Evolutionary conservation across 2,329 filamentous ascomycete genomes (phyloP), one percentile per base, ranked within the genome.

Genomic region (Blastomyces parvus): DNA sequence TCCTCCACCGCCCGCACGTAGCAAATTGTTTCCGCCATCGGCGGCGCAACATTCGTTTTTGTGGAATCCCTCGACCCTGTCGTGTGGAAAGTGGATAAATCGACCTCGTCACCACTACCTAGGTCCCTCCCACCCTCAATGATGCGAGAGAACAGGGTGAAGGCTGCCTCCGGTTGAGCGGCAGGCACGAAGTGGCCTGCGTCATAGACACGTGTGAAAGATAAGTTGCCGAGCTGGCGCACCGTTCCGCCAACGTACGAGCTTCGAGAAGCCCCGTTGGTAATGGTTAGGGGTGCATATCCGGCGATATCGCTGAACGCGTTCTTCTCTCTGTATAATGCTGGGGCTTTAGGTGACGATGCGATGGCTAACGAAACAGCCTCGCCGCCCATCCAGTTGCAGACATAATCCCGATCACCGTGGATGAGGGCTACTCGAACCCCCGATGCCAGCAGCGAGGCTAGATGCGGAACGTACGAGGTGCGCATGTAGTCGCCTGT

Each of bases 141-240:
- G 42, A 81, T 75, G n/a, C 82, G 78, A 14, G 77, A 77, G 69
- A 84, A 84, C 64, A 84, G 77, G 3, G 76, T 78, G 69, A 80
- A 83, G 0, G 78, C 78, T 0, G 82, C 82, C 67, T 84, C 79
- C 2, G 80, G 79, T 65, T 82, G 80, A 67, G 79, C 81, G 30
- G 78, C 80, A 0, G 81, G 80, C 1, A 82, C 76, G 61, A 81
- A 76, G 66, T 84, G 82, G 3, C 81, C 82, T 0, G 82, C 76
- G 67, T 83, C 76, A 68, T 81, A 84, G 62, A 83, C 80, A 8
- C 86, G 81, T 62, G 83, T 84, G 72, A 89, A 89, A 19, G 82
- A 85, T 62, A 89, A 81, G 68, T 92, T 92, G 13, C 88, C 89
- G 69, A 85, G 89, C 73, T 94, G 89, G 3, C 89, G 83, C 0